Conservation (phyloP, 2,329 filamentous ascomycete genomes). For the Pseudogymnoascus sp. region DNA sequence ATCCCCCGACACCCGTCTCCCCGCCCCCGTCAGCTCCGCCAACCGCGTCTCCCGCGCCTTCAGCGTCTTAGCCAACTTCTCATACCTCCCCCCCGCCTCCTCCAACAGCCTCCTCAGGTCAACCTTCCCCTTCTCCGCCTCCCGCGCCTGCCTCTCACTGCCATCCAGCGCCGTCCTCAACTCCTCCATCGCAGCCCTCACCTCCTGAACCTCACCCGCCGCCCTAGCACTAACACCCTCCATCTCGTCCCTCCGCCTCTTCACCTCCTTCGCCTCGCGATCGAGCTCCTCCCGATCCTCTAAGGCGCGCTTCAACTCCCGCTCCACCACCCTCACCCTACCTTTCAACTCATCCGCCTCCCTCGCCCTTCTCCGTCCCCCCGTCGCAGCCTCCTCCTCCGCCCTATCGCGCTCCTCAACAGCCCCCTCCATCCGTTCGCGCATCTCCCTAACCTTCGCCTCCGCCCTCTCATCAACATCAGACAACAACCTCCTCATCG, state of each 20-base stretch:
- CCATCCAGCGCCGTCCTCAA: conserved; percentile 76
- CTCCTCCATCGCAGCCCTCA: conserved; percentile 66
- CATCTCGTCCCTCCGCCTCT: conserved; percentile 63
- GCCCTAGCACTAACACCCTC: conserved; percentile 62
- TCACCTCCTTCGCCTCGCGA: conserved; percentile 64
- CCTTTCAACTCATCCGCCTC: conserved; percentile 81
- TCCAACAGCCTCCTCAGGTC: conserved; percentile 71
- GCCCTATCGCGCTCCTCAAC: conserved; percentile 90
- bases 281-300: conserved; percentile 74
- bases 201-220: conserved; percentile 63
- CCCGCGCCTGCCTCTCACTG: conserved; percentile 72
- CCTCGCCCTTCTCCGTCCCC: conserved; percentile 65
- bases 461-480: conserved; percentile 83
- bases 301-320: conserved; percentile 59
- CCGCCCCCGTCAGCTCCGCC: conserved; percentile 16
- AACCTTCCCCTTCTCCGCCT: conserved; percentile 72
- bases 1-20: conserved; percentile 11
- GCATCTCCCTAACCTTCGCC: conserved; percentile 76
- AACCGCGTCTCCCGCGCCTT: conserved; percentile 37
- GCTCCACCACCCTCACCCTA: conserved; percentile 73
- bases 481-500: conserved; percentile 79
- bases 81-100: conserved; percentile 66
- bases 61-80: conserved; percentile 66
- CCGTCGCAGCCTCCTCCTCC: conserved; percentile 78
- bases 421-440: conserved; percentile 75